These are phyloP conservation scores for Paracamarosporium sp. DNA, from an alignment of 2,329 filamentous ascomycete species.

Conservation along the genomic window DNA sequence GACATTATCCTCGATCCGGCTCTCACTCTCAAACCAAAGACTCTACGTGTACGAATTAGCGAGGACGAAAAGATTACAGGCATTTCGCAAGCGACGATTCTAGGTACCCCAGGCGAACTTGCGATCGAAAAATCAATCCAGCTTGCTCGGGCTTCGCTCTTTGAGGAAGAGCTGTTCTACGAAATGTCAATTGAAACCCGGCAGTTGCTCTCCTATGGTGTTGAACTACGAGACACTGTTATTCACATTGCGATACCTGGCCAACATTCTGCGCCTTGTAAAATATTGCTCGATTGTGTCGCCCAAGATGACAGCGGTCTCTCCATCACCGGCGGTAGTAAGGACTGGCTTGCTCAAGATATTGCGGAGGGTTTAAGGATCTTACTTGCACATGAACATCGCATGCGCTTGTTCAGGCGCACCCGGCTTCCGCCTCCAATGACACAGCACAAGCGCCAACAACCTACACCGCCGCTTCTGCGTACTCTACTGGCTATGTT, in stretches of 20 bases:
- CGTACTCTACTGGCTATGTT: constrained; percentile 64
- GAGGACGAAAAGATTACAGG: constrained; percentile 66
- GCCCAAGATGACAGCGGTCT: constrained; percentile 58
- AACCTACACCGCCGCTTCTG: constrained; percentile 63
- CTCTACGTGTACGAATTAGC: constrained; percentile 72
- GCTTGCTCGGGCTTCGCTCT: constrained; percentile 78
- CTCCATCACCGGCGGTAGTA: constrained; percentile 29
- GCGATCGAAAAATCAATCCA: constrained; percentile 73
- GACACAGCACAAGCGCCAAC: constrained; percentile 56
- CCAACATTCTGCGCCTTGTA: constrained; percentile 55
- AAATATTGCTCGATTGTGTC: constrained; percentile 72
- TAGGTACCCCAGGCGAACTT: constrained; percentile 52
- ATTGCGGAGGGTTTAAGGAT: constrained; percentile 74
- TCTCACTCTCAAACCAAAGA: constrained; percentile 61
- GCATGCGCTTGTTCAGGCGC: constrained; percentile 73
- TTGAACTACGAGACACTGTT: constrained; percentile 64
- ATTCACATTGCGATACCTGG: constrained; percentile 42
- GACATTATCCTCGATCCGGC: constrained; percentile 75
- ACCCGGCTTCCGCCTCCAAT: constrained; percentile 68
- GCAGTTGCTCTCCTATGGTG: constrained; percentile 71
- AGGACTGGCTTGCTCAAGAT: constrained; percentile 65
- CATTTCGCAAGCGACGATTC: constrained; percentile 49
- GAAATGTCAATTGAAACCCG: constrained; percentile 86
- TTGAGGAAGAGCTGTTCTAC: constrained; percentile 87
- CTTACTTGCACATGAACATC: constrained; percentile 79